Conservation (phyloP, 2,329 filamentous ascomycete genomes). For the Daldinia sp. region DNA sequence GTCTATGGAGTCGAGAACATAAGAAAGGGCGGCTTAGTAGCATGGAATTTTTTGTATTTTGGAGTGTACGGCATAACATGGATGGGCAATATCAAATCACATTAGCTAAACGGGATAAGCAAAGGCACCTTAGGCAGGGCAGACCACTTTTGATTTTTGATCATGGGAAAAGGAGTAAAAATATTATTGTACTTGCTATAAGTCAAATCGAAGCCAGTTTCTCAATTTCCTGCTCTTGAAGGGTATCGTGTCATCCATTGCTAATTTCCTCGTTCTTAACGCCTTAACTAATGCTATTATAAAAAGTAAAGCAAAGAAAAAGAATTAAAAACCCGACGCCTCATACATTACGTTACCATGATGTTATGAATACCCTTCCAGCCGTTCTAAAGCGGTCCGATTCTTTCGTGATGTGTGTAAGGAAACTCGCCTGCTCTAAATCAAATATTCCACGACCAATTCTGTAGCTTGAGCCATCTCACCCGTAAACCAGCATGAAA, state of each 20-base stretch:
- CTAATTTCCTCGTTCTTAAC: constrained; percentile 10
- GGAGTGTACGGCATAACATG: constrained; percentile 23
- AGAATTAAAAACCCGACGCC: constrained; percentile 3
- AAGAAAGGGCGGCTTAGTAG: constrained; percentile 10
- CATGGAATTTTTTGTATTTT: constrained; percentile 21
- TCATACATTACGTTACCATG: constrained; percentile 1
- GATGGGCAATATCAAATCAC: background rate
- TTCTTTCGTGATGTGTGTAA: background rate
- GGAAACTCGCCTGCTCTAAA: background rate
- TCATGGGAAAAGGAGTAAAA: background rate
- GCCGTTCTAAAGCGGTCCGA: background rate
- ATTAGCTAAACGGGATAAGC: constrained; percentile 9
- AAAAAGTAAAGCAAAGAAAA: background rate
- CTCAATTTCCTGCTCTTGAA: constrained; percentile 26
- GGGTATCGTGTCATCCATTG: constrained; percentile 23
- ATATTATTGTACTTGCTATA: background rate
- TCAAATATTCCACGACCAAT: background rate
- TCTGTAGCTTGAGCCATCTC: background rate
- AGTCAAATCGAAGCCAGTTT: constrained; percentile 6
- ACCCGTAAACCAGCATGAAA: background rate
- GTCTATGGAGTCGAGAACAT: constrained; percentile 18
- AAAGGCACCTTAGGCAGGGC: constrained; percentile 1
- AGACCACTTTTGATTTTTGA: background rate
- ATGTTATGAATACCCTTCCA: background rate
- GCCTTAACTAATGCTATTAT: constrained; percentile 26